Evolutionary conservation across 305 asterid species (phyloP), one percentile per base, ranked within the genome.

Genomic region (Stenogyne calaminthoides): DNA sequence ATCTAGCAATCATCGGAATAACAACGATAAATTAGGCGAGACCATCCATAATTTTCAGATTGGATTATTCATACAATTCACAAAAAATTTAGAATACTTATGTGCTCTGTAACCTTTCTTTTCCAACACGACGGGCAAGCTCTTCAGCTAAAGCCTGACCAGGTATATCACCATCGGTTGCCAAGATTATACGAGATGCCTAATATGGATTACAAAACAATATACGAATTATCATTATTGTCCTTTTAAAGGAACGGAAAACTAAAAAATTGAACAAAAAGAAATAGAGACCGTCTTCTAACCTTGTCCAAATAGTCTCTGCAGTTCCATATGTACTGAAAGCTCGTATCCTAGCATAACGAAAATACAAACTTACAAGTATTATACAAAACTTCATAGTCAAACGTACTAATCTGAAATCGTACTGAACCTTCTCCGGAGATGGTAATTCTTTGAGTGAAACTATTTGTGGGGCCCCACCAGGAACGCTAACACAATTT

Each of bases 401-500:
- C n/a, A 10, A 25, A 27, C 39, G 27, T 14, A 56, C 2, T 51
- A 37, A 55, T 36, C 6, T 19, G 55, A 69, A 63, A 32, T 58
- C 20, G n/a, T 62, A 7, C 58, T 15, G 12, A 44, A 88, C 97
- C 96, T 89, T 86, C 29, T 87, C 90, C n/a, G 27, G 69, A 58
- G 92, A 51, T 39, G 92, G 88, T 16, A 83, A 71, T 73, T 85
- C 86, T 76, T 87, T 81, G 71, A 61, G 66, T 22, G 92, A 86
- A 72, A 88, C 86, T 29, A 81, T 67, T 73, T 85, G 96, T 37
- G 96, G 97, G 42, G 97, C 96, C 60, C 97, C 97, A 16, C 80
- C 78, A 9, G 96, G 97, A 64, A 91, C 97, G 74, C 96, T 89
- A 69, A 88, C 90, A 37, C 97, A 91, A 67, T 89, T 89, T 61